Conservation (phyloP, 2,329 filamentous ascomycete species). For the Alternaria infectoria region DNA sequence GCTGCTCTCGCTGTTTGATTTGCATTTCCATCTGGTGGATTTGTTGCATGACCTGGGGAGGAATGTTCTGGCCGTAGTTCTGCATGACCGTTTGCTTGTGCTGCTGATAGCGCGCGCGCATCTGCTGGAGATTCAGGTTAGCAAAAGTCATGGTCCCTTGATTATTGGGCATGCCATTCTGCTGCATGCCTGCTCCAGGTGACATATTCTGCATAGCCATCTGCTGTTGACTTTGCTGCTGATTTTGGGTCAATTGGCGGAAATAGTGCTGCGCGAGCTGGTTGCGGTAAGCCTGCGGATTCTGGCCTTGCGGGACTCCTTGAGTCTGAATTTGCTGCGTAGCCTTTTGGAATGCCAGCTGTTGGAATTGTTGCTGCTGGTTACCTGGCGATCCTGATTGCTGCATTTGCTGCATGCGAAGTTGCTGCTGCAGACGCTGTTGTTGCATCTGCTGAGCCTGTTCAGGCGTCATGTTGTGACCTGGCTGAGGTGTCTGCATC, state of each 20-base stretch:
- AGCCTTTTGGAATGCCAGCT: constrained; percentile 42
- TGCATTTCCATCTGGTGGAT: constrained; percentile 39
- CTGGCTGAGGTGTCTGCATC: constrained; percentile 43
- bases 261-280: constrained; percentile 35
- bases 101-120: constrained; percentile 31
- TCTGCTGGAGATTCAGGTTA: constrained; percentile 38
- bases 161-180: constrained; percentile 24
- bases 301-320: constrained; percentile 39
- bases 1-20: constrained; percentile 30
- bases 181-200: constrained; percentile 28
- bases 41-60: constrained; percentile 31
- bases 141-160: constrained; percentile 29
- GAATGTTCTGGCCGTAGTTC: constrained; percentile 33
- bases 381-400: constrained; percentile 27
- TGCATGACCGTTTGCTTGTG: constrained; percentile 34
- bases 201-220: constrained; percentile 35
- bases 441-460: constrained; percentile 40
- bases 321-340: constrained; percentile 42
- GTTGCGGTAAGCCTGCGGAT: constrained; percentile 32
- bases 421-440: constrained; percentile 38
- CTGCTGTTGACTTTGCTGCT: constrained; percentile 37
- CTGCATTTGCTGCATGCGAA: constrained; percentile 40
- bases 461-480: constrained; percentile 44
- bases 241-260: constrained; percentile 33
- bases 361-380: constrained; percentile 36